Conservation (phyloP, 2,329 filamentous ascomycete species). For the Fusarium marasasianum region DNA sequence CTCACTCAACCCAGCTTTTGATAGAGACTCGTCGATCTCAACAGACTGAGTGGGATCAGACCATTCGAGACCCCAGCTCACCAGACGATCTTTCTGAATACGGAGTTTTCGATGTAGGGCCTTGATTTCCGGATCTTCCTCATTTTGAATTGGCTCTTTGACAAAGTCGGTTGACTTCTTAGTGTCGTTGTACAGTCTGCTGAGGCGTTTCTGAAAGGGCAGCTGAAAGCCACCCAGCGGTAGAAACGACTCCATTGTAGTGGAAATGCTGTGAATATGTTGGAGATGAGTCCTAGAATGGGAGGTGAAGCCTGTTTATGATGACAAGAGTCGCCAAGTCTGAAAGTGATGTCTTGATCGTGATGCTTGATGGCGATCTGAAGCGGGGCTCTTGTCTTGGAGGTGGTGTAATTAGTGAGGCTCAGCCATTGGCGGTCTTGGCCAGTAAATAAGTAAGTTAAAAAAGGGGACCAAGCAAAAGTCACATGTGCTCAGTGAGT, state of each 20-base stretch:
- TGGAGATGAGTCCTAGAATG: background rate
- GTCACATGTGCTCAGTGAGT: background rate
- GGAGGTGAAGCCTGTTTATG: background rate
- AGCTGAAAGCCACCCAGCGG: constrained; percentile 62
- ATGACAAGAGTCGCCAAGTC: background rate
- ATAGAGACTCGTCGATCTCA: constrained; percentile 76
- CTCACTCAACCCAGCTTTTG: constrained; percentile 78
- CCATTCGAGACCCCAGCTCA: constrained; percentile 85
- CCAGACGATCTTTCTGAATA: constrained; percentile 81
- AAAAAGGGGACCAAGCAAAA: background rate
- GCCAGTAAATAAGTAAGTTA: background rate
- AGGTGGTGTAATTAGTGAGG: constrained; percentile 19
- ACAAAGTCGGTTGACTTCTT: constrained; percentile 81
- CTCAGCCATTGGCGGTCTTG: constrained; percentile 23
- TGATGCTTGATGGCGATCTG: constrained; percentile 24
- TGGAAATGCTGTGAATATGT: background rate
- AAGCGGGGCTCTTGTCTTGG: constrained; percentile 23
- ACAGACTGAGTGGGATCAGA: constrained; percentile 74
- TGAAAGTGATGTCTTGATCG: constrained; percentile 16
- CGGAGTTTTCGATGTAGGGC: constrained; percentile 78
- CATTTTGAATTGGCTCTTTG: constrained; percentile 69
- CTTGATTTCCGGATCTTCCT: constrained; percentile 75
- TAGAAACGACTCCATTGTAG: constrained; percentile 61
- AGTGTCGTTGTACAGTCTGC: constrained; percentile 81
- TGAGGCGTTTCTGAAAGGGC: constrained; percentile 70